Evolutionary conservation across 2,329 filamentous ascomycete genomes (phyloP).

Genomic region (Ophiocordyceps camponoti-saundersi): DNA sequence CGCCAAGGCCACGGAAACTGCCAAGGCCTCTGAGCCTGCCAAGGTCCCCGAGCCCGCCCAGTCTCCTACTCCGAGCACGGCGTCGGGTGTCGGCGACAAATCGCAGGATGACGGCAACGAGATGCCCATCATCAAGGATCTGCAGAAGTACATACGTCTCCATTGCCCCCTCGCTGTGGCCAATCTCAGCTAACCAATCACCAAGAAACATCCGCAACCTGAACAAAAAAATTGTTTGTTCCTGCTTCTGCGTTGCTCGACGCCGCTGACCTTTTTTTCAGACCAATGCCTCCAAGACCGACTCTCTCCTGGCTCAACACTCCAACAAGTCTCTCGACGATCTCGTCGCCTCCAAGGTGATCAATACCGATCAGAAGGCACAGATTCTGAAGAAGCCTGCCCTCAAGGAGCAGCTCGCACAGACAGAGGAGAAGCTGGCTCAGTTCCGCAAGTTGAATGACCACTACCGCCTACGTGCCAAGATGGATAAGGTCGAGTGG

Average conservation of each 20-base stretch:
- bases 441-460: constrained; percentile 62
- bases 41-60: constrained; percentile 34
- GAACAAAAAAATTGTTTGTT: constrained; percentile 80
- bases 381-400: constrained; percentile 62
- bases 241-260: neutral
- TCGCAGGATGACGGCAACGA: constrained; percentile 46
- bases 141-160: constrained; percentile 53
- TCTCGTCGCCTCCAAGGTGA: constrained; percentile 51
- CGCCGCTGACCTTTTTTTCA: constrained; percentile 12
- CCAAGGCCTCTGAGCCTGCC: constrained; percentile 30
- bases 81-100: constrained; percentile 30
- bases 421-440: constrained; percentile 56
- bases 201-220: constrained; percentile 74
- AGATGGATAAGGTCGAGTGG: constrained; percentile 39
- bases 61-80: constrained; percentile 32
- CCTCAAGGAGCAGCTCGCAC: constrained; percentile 49
- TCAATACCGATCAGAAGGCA: constrained; percentile 67
- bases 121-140: constrained; percentile 68
- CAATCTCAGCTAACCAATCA: neutral
- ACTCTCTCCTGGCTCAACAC: constrained; percentile 51
- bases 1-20: constrained; percentile 4
- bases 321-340: constrained; percentile 56
- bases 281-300: constrained; percentile 57
- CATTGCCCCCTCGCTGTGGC: neutral
- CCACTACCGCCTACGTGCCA: constrained; percentile 47